Percentiles rank a stretch among this genome's conserved stretches.
These are phyloP conservation scores for Aspergillus neoniger DNA, from an alignment of 2,329 filamentous ascomycete species.

Conservation along the genomic window DNA sequence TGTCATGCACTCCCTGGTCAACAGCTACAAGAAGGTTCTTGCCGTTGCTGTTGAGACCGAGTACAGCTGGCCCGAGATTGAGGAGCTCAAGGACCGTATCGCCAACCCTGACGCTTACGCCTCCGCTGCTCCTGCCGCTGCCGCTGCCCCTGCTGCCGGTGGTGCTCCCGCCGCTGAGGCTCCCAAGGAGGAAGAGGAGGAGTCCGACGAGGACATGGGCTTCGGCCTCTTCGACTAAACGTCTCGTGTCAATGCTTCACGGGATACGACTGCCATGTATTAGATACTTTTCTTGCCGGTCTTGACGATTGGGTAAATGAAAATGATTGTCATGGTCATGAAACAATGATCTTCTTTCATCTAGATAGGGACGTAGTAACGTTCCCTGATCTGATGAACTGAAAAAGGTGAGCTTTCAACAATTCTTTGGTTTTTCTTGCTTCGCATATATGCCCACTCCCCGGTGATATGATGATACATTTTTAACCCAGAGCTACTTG, in stretches of 20 bases:
- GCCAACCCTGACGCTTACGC: conserved; percentile 98
- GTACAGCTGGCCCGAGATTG: conserved; percentile 91
- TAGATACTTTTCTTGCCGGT: conserved; percentile 38
- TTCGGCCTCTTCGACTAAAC: conserved; percentile 78
- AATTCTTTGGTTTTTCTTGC: conserved; percentile 14
- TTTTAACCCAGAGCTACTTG: conserved; percentile 65
- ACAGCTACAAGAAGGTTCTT: conserved; percentile 93
- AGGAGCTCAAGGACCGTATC: conserved; percentile 98
- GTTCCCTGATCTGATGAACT: conserved; percentile 33
- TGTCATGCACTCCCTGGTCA: conserved; percentile 93
- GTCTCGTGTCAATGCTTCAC: conserved; percentile 21
- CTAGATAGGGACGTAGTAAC: conserved; percentile 38
- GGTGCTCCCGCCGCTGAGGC: conserved; percentile 56
- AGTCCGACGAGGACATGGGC: conserved; percentile 64
- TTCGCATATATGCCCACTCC: conserved; percentile 4
- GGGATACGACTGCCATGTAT: conserved; percentile 40
- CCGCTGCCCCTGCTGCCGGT: conserved; percentile 55
- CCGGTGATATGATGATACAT: conserved; percentile 61
- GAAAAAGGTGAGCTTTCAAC: conserved; percentile 25
- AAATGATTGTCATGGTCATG: conserved; percentile 33
- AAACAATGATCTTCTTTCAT: conserved; percentile 17
- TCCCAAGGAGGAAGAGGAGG: conserved; percentile 65
- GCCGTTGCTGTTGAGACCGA: conserved; percentile 88
- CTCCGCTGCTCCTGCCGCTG: conserved; percentile 72
- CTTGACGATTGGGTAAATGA: conserved; percentile 37